A percentile compares a stretch with the other conserved stretches of the same genome.
These are phyloP conservation scores for Austroboletus novae-zelandiae DNA, from an alignment of 1,284 basidiomycete genomes.

Conservation along the genomic window DNA sequence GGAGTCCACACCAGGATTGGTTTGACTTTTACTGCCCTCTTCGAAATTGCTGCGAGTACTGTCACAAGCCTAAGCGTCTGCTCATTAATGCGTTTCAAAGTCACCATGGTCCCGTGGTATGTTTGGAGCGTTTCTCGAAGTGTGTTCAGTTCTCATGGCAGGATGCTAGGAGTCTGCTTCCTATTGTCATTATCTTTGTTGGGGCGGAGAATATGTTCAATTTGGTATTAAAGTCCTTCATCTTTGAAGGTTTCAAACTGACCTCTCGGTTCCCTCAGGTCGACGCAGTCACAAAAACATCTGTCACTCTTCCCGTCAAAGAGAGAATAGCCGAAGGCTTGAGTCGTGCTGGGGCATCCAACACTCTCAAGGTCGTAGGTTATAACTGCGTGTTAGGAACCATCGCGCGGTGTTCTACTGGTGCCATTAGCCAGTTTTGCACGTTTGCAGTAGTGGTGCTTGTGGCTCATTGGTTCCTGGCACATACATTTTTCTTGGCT, in stretches of 20 bases:
- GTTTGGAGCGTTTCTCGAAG: conserved; percentile 2
- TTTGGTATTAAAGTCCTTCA: conserved; percentile 54
- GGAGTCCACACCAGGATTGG: conserved; percentile 91
- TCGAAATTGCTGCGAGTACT: conserved; percentile 89
- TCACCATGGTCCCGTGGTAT: conserved; percentile 86
- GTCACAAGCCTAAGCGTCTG: conserved; percentile 92
- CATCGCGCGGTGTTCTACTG: conserved; percentile 74
- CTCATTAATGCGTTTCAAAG: conserved; percentile 78
- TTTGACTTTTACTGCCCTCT: conserved; percentile 89
- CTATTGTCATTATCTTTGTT: conserved; percentile 93
- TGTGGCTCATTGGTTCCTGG: conserved; percentile 94
- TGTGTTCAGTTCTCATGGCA: conserved; percentile 8
- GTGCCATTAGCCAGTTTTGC: conserved; percentile 91
- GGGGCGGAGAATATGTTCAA: conserved; percentile 98
- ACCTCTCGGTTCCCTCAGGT: conserved; percentile 47
- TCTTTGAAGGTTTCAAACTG: background rate
- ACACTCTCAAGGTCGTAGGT: conserved; percentile 87
- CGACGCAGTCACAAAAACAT: conserved; percentile 86
- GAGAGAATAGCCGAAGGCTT: conserved; percentile 90
- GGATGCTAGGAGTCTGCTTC: conserved; percentile 70
- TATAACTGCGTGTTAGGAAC: conserved; percentile 83
- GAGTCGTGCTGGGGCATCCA: conserved; percentile 84
- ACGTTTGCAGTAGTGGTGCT: conserved; percentile 92
- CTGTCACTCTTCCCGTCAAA: conserved; percentile 88
- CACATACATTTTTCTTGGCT: conserved; percentile 90